Evolutionary conservation across 2,329 filamentous ascomycete species (phyloP).

Genomic region (Raffaelea ambrosiae): DNA sequence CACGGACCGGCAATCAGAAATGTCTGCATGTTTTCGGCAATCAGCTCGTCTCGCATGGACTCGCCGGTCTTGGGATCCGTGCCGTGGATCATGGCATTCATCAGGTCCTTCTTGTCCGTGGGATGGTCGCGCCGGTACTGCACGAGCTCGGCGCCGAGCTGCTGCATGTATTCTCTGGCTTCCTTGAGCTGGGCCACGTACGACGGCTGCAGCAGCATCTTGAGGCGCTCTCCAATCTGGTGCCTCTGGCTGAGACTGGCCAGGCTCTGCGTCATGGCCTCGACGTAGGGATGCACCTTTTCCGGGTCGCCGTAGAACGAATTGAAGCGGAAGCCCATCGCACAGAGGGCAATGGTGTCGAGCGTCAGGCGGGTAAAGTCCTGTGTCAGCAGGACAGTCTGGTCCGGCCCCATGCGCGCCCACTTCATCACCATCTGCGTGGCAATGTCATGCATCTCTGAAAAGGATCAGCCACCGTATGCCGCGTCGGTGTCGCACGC

Average conservation of each 20-base stretch:
- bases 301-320: conserved; percentile 45
- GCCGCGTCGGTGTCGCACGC: too few relatives aligned
- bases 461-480: neutral
- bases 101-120: conserved; percentile 39
- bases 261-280: conserved; percentile 46
- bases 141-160: conserved; percentile 8
- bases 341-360: conserved; percentile 53
- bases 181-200: conserved; percentile 6
- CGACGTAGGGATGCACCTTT: conserved; percentile 60
- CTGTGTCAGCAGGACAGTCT: conserved; percentile 50
- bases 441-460: conserved; percentile 59
- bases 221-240: conserved; percentile 8
- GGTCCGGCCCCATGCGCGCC: conserved; percentile 51
- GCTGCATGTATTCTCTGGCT: conserved; percentile 8
- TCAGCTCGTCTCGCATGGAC: conserved; percentile 15
- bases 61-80: conserved; percentile 16
- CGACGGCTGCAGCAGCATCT: conserved; percentile 6
- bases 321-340: conserved; percentile 53
- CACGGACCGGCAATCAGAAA: conserved; percentile 32
- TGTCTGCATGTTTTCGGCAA: conserved; percentile 10
- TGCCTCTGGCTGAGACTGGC: conserved; percentile 23
- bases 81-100: conserved; percentile 37
- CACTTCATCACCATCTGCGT: conserved; percentile 59
- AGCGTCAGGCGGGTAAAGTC: conserved; percentile 56
- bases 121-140: conserved; percentile 23